A percentile compares a stretch with the other conserved stretches of the same genome.
Evolutionary conservation across 202 grass and related monocot species (phyloP).

Genomic region (Eragrostis tef): DNA sequence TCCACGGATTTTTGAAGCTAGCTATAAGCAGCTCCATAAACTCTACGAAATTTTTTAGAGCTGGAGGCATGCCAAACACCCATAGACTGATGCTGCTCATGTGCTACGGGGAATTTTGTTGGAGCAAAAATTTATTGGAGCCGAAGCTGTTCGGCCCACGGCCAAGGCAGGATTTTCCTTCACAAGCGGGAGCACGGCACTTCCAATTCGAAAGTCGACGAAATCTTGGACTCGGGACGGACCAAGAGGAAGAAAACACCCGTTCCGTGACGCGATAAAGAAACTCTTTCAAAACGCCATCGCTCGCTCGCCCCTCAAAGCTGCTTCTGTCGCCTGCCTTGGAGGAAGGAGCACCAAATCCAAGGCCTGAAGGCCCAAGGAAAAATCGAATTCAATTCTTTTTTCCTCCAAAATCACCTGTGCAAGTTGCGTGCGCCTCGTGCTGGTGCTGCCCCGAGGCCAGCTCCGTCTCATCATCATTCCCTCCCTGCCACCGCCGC

Average conservation of each 20-base stretch:
- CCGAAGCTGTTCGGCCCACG: too few species aligned
- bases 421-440: conserved; percentile 15
- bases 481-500: not conserved
- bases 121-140: too few species aligned
- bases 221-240: not conserved
- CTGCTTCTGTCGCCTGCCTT: too few species aligned
- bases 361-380: not conserved
- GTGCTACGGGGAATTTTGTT: too few species aligned
- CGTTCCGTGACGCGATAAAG: not conserved
- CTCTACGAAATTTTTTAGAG: too few species aligned
- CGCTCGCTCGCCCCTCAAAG: not conserved
- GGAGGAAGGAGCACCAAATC: not conserved
- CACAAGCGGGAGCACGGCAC: not conserved
- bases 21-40: too few species aligned
- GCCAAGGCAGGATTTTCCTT: too few species aligned
- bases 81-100: too few species aligned
- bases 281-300: not conserved
- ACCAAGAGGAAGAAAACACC: not conserved
- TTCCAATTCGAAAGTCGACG: not conserved
- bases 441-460: conserved; percentile 25
- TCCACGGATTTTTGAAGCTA: too few species aligned
- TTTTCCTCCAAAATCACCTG: not conserved
- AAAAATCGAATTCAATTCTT: not conserved
- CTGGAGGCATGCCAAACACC: too few species aligned
- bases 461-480: too few species aligned